Evolutionary conservation across 2,329 filamentous ascomycete species (phyloP).

Genomic region (Penicillium crustosum): DNA sequence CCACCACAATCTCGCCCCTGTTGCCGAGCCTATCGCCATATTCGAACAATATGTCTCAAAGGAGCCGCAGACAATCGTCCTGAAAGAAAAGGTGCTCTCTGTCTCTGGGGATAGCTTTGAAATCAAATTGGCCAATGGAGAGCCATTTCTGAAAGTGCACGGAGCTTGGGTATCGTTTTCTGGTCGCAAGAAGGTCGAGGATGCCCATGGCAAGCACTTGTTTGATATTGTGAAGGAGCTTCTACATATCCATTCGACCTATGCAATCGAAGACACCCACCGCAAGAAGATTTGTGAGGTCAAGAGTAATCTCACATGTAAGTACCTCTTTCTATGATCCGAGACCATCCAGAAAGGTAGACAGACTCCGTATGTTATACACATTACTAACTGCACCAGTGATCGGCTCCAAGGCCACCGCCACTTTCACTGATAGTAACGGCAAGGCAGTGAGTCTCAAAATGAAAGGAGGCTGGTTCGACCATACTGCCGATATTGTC

Average conservation of each 20-base stretch:
- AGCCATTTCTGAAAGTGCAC: constrained; percentile 56
- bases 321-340: constrained; percentile 27
- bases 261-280: constrained; percentile 42
- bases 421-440: constrained; percentile 55
- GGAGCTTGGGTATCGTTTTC: constrained; percentile 49
- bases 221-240: constrained; percentile 27
- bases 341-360: background rate
- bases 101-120: constrained; percentile 65
- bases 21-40: constrained; percentile 20
- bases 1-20: constrained; percentile 16
- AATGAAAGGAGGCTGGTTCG: constrained; percentile 64
- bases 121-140: constrained; percentile 56
- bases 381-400: constrained; percentile 16
- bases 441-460: constrained; percentile 50
- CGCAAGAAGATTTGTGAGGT: constrained; percentile 55
- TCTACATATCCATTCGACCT: constrained; percentile 24
- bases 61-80: constrained; percentile 48
- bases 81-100: constrained; percentile 64
- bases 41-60: constrained; percentile 20
- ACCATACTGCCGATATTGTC: constrained; percentile 58
- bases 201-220: constrained; percentile 20
- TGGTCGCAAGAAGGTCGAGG: constrained; percentile 26
- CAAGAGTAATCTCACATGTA: constrained; percentile 56
- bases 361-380: background rate
- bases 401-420: constrained; percentile 28